Evolutionary conservation across 2,329 filamentous ascomycete genomes (phyloP), one percentile per base, ranked within the genome.

Genomic region (Fusarium sp.): DNA sequence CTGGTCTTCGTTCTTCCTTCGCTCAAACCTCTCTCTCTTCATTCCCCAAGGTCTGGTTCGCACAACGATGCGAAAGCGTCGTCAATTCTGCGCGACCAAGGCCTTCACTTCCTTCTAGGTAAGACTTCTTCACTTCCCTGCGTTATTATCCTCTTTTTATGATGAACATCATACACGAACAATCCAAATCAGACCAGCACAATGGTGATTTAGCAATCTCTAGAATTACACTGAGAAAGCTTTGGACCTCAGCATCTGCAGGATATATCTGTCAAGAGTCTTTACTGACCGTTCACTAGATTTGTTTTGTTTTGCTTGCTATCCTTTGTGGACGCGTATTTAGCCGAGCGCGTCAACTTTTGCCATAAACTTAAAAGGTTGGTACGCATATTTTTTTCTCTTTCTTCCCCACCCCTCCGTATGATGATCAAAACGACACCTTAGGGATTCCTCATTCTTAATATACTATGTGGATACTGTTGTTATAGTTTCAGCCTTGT

Each of bases 371-470:
- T 60, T 14, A 81, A 86, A 87, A 87, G 84, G 86, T 87, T 81
- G 45, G 83, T 82, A 60, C 36, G 52, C 8, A 14, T 57, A 49
- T 52, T 45, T 38, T 52, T 46, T 58, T 43, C 53, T 43, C 39
- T 13, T 51, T 43, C 43, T 39, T 33, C 33, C 44, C 57, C 22
- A n/a, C 40, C 68, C 55, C 77, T 78, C 78, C 80, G 78, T 75
- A 80, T 89, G 87, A 90, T 90, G 87, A 89, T 83, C 82, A 83
- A 84, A 83, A 80, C 82, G 81, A 87, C 84, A 86, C 84, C 84
- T 85, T 74, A 88, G 86, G 87, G 86, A 90, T 90, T 90, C 87
- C 87, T 90, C 87, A 86, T 88, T 81, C 87, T 85, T 86, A 90
- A 90, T 82, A 88, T 73, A 87, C 77, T 64, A 89, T 90, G 87